Base-by-base conservation (phyloP, 2,329 filamentous ascomycete species). In the Dactylella cylindrospora region DNA sequence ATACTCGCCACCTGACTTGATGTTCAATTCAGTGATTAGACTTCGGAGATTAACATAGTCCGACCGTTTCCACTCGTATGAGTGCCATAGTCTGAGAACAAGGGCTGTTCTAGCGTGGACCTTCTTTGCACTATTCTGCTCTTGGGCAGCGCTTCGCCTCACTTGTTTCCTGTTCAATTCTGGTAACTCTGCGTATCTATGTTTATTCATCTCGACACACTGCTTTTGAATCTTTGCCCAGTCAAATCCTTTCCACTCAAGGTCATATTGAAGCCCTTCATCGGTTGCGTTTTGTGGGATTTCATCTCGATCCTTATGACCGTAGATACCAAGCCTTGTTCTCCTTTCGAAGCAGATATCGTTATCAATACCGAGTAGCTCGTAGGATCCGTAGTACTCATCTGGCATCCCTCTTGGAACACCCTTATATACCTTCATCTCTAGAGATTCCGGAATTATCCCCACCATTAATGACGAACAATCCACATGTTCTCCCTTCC, bases 311-410 rank as follows among this genome's bases (percentile, higher is more conserved):
- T 84, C 60, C 86, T 83, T 2, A 82, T 78, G 3, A 77, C 76
- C 39, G 68, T 98, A 98, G 0, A 91, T 87, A 0, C 88, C 90
- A 23, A 93, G 81, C 65, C 90, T 81, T 2, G 91, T 91, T 71
- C 88, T 95, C 1, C 93, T 81, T 67, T 98, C 93, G 70, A 95
- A 96, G 74, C 93, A 98, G 39, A 96, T 81, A 69, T 95, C 85
- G 66, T 94, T 82, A 13, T 86, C 82, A 28, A 97, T 76, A 0
- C 84, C 85, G 9, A 97, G 74, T 32, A 91, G 73, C 7, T 90
- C 83, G 69, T 95, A 90, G 0, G 89, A 95, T n/a, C 93, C 93
- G 70, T 91, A 80, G 1, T 88, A 81, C 57, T 89, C 81, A 41
- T 93, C 82, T 0, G 93, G 93, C 71, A 95, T 94, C 0, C 90